phyloP scores from a whole-genome alignment of 1,139 yeast genomes.

The Candida tetrigidarum region DNA sequence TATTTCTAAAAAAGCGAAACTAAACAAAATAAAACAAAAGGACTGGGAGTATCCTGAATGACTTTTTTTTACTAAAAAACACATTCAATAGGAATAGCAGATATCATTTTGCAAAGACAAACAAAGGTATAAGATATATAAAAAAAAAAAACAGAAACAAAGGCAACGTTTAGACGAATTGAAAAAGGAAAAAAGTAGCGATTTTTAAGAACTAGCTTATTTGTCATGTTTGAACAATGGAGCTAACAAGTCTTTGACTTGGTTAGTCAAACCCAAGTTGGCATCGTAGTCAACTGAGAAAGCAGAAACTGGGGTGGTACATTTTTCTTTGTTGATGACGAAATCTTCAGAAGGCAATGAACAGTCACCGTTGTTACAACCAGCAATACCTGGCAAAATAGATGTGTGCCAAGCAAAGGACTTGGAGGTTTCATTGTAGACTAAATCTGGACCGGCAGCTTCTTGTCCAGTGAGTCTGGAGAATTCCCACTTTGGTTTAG shows the following conservation, averaged over 20 bases:
- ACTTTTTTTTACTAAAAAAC: neutral
- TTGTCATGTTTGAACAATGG: neutral
- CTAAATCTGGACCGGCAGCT: slow-evolving; percentile 32
- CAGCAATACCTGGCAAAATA: slow-evolving; percentile 24
- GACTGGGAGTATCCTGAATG: neutral
- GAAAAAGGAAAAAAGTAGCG: neutral
- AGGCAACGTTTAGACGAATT: neutral
- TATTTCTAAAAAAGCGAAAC: neutral
- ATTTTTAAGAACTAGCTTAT: neutral
- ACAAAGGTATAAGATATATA: neutral
- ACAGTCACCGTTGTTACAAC: slow-evolving; percentile 40
- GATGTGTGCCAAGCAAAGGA: slow-evolving; percentile 22
- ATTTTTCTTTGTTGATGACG: slow-evolving; percentile 25
- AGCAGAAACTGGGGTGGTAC: slow-evolving; percentile 41
- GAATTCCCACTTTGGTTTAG: slow-evolving; percentile 36
- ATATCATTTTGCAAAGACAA: neutral
- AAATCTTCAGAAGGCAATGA: slow-evolving; percentile 39
- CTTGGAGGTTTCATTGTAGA: slow-evolving; percentile 34
- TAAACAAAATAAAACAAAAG: too few species aligned
- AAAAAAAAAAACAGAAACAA: neutral
- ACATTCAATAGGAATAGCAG: neutral
- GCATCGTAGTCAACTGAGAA: slow-evolving; percentile 50
- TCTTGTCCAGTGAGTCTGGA: slow-evolving; percentile 43
- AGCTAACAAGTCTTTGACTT: slow-evolving; percentile 9
- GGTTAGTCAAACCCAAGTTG: slow-evolving; percentile 28